A percentile compares a stretch with the other conserved stretches of the same genome.
Evolutionary conservation across 2,329 filamentous ascomycete genomes (phyloP).

Genomic region (Nannizziopsis barbatae): DNA sequence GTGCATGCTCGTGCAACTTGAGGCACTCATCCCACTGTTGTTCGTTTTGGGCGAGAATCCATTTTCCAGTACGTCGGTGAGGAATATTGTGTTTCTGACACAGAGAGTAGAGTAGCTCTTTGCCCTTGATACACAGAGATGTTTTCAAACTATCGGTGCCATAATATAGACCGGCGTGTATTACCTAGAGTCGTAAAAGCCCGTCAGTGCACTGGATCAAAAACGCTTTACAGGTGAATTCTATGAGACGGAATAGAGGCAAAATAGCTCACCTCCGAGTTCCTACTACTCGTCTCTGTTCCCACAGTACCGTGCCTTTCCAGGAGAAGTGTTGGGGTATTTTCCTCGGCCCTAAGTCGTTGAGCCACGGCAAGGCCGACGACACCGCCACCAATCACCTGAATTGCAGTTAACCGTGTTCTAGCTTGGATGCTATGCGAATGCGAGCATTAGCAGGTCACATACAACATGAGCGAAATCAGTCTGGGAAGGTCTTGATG

Average conservation of each 20-base stretch:
- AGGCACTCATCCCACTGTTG: conserved; percentile 52
- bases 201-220: not conserved
- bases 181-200: conserved; percentile 48
- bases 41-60: conserved; percentile 80
- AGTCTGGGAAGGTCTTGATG: conserved; percentile 30
- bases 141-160: conserved; percentile 67
- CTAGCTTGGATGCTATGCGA: not conserved
- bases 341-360: conserved; percentile 51
- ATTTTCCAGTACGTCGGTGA: conserved; percentile 71
- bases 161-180: conserved; percentile 93
- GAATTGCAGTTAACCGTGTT: conserved; percentile 1
- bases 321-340: conserved; percentile 60
- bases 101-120: conserved; percentile 64
- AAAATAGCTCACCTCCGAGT: conserved; percentile 58
- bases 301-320: conserved; percentile 67
- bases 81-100: conserved; percentile 58
- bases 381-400: conserved; percentile 58
- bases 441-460: not conserved
- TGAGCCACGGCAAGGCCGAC: conserved; percentile 73
- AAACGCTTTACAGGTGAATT: not conserved
- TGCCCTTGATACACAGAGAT: conserved; percentile 65
- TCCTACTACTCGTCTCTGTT: conserved; percentile 78
- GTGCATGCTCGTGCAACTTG: conserved; percentile 44
- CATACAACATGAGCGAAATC: conserved; percentile 53
- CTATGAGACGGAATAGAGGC: not conserved